phyloP scores from a whole-genome alignment of 192 early-diverging fungal species.

The Gonapodya sp. region DNA sequence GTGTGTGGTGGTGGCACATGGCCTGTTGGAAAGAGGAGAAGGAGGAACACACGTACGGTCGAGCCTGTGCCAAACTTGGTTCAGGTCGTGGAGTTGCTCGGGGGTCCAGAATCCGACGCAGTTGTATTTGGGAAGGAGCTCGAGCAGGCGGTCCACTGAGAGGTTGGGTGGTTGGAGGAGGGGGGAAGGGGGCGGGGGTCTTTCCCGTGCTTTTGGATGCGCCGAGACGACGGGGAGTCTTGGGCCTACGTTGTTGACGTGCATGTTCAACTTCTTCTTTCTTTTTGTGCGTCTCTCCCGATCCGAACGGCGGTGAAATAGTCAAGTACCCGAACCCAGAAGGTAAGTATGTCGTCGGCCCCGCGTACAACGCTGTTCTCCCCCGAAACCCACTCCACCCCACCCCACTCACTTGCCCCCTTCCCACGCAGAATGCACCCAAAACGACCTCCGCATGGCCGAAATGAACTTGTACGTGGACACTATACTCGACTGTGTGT shows the following conservation, averaged over 20 bases:
- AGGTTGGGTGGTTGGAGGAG: too few relatives aligned
- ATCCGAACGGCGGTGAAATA: too few relatives aligned
- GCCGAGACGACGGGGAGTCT: too few relatives aligned
- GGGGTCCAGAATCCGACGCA: not conserved
- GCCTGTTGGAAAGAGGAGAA: too few relatives aligned
- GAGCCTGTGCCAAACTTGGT: constrained; percentile 6
- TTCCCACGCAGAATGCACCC: not conserved
- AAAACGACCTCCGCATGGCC: not conserved
- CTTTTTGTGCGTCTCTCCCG: too few relatives aligned
- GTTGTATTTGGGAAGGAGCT: not conserved
- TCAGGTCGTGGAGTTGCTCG: not conserved
- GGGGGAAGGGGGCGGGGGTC: too few relatives aligned
- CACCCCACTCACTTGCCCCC: not conserved
- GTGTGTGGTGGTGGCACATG: too few relatives aligned
- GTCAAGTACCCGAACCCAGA: not conserved
- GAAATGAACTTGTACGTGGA: not conserved
- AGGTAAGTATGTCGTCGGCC: not conserved
- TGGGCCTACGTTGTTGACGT: too few relatives aligned
- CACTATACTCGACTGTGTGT: not conserved
- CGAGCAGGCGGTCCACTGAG: not conserved
- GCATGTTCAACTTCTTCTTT: too few relatives aligned
- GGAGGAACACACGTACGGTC: not conserved
- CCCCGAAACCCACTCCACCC: not conserved
- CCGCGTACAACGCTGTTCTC: too few relatives aligned
- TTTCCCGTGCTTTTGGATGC: too few relatives aligned